Conservation (phyloP, 768 basidiomycete species). For the Termitomyces sp. region DNA sequence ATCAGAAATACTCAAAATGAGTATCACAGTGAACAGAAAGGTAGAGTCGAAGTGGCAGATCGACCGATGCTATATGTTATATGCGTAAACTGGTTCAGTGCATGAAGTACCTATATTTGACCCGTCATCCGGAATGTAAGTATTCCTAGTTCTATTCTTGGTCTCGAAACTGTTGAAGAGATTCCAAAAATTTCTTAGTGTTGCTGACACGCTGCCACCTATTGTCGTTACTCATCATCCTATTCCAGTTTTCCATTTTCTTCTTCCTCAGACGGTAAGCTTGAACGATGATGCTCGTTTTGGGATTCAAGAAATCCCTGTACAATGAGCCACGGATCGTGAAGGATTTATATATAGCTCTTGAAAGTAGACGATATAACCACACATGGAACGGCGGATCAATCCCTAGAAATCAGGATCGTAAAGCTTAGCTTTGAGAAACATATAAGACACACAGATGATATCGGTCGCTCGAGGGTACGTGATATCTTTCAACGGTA, state of each 20-base stretch:
- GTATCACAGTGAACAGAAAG: no score
- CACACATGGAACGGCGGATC: not conserved
- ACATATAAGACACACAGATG: not conserved
- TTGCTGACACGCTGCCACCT: not conserved
- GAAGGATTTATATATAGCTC: not conserved
- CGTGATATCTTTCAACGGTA: constrained; percentile 4
- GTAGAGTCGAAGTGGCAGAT: no score
- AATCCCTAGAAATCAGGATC: not conserved
- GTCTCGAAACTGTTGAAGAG: not conserved
- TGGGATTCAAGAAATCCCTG: not conserved
- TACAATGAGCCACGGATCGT: not conserved
- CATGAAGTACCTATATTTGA: no score
- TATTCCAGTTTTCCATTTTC: not conserved
- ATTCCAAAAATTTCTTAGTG: not conserved
- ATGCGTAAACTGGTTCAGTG: no score
- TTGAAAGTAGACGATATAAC: not conserved
- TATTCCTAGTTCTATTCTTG: not conserved
- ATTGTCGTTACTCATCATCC: not conserved
- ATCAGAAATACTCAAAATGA: no score
- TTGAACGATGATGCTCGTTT: not conserved
- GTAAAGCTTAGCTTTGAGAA: not conserved
- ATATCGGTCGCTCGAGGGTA: constrained; percentile 6
- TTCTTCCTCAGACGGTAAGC: not conserved
- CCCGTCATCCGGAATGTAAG: no score
- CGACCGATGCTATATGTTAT: no score